Conservation (phyloP, 192 early-diverging fungal species). For the Podila epicladia region DNA sequence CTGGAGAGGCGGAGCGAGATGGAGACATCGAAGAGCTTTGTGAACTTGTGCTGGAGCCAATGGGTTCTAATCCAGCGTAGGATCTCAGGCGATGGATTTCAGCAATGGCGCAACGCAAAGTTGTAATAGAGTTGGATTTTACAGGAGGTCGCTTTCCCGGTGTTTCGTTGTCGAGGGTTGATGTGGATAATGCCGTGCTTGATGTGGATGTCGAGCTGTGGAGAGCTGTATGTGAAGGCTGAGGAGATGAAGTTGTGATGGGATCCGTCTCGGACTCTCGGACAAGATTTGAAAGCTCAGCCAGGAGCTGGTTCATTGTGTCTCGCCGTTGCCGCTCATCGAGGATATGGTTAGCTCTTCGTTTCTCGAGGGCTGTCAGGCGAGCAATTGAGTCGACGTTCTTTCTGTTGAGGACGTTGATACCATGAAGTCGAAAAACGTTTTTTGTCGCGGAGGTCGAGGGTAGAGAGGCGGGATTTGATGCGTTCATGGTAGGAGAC, state of each 20-base stretch:
- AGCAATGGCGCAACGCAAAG: slow-evolving; percentile 30
- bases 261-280: slow-evolving; percentile 27
- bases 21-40: background rate
- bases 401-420: slow-evolving; percentile 48
- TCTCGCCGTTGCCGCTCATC: slow-evolving; percentile 48
- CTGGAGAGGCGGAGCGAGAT: background rate
- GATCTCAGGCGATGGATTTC: slow-evolving; percentile 34
- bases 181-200: background rate
- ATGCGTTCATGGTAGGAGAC: background rate
- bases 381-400: slow-evolving; percentile 49
- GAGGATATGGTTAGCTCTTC: slow-evolving; percentile 38
- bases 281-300: slow-evolving; percentile 33
- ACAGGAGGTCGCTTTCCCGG: slow-evolving; percentile 27
- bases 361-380: slow-evolving; percentile 39
- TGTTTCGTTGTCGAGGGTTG: background rate
- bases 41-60: background rate
- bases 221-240: background rate
- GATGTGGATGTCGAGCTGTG: slow-evolving; percentile 1
- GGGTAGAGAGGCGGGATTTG: slow-evolving; percentile 3
- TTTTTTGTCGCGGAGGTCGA: slow-evolving; percentile 22
- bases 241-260: background rate
- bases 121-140: slow-evolving; percentile 46
- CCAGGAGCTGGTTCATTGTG: slow-evolving; percentile 49
- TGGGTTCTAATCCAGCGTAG: slow-evolving; percentile 7
- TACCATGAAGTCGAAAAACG: slow-evolving; percentile 40